These are phyloP conservation scores for Diddensiella transvaalensis DNA, from an alignment of 805 yeast genomes.

Conservation along the genomic window DNA sequence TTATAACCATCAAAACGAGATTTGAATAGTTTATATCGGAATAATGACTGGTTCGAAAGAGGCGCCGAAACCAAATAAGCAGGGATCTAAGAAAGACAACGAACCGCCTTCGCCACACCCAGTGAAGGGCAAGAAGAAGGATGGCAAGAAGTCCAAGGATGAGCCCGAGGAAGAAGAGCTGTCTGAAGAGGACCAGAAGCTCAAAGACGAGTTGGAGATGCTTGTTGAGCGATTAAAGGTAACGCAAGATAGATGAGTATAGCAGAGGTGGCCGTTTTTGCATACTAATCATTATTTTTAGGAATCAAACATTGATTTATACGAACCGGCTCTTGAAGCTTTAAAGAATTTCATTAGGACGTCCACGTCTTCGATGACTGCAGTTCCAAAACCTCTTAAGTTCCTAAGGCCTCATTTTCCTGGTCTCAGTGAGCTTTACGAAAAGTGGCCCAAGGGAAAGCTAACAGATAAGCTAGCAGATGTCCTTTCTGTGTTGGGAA, in stretches of 20 bases:
- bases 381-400: slow-evolving; percentile 97
- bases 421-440: slow-evolving; percentile 59
- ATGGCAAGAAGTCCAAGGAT: slow-evolving; percentile 31
- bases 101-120: not conserved
- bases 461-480: slow-evolving; percentile 67
- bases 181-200: slow-evolving; percentile 86
- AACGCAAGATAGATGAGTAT: slow-evolving; percentile 30
- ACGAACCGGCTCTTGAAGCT: slow-evolving; percentile 58
- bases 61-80: not conserved
- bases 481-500: slow-evolving; percentile 85
- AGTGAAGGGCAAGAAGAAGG: slow-evolving; percentile 12
- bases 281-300: slow-evolving; percentile 9
- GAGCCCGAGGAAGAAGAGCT: slow-evolving; percentile 68
- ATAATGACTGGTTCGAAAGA: slow-evolving; percentile 1
- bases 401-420: slow-evolving; percentile 86
- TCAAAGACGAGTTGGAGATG: slow-evolving; percentile 81
- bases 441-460: slow-evolving; percentile 51
- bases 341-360: slow-evolving; percentile 79
- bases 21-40: too few species aligned
- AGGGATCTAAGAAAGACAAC: not conserved
- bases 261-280: not conserved
- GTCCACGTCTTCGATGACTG: slow-evolving; percentile 97
- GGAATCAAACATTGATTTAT: slow-evolving; percentile 42
- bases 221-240: slow-evolving; percentile 76
- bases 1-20: too few species aligned